Evolutionary conservation across 78 protist species (phyloP), one percentile per base, ranked within the genome.

Genomic region (Protostelium mycophagum): DNA sequence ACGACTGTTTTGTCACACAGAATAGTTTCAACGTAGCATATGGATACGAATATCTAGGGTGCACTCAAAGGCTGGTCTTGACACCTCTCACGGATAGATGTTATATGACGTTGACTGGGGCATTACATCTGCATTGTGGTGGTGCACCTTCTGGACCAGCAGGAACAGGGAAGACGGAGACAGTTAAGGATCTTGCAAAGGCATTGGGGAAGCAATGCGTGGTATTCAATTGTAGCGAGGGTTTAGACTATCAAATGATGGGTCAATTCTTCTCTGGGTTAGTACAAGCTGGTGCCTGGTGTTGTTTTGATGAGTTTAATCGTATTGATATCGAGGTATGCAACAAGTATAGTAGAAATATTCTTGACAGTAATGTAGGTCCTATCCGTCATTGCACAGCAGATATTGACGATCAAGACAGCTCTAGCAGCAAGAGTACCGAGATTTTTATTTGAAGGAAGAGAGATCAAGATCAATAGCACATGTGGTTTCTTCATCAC

Each of bases 231-330:
- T 98, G 99, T 91, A 99, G 98, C 89, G 99, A 99, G 91, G 93
- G 94, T 73, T 98, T 99, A 38, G 99, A 98, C 91, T 96, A 95
- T 88, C 95, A 93, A 83, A 96, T 99, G 31, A 97, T 99, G 99
- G 95, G 97, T 51, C 92, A 99, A 83, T 98, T 99, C 88, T 96
- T 98, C 85, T 96, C 95, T 28, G 99, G 99, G 28, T 97, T 98
- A 35, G 97, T 98, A 88, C 97, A 93, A 88, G 90, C 91, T 35
- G 99, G 99, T 36, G 99, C 99, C 25, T 98, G 99, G 99, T 99
- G 99, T 89, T 98, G 99, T 96, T 99, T 99, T 88, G 99, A 99
- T 90, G 99, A 99, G 94, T 99, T 99, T 95, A 99, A 99, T 88
- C 97, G 99, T n/a, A 97, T 98, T 35, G 99, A 99, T 85, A 99